phyloP scores from a whole-genome alignment of 345 rosid genomes.

The Moringa oleifera region DNA sequence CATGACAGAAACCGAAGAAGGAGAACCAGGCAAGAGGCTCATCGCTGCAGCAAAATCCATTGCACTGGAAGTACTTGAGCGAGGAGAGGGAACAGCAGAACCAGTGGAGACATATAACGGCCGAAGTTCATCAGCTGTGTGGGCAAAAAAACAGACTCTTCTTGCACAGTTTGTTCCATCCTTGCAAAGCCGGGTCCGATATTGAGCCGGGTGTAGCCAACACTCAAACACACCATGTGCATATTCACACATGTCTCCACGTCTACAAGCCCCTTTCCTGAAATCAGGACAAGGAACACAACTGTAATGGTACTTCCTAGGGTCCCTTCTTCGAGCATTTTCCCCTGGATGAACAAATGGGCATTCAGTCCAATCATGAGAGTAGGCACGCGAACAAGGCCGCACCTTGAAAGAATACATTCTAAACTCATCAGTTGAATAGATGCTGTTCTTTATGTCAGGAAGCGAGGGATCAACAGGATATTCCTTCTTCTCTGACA shows the following conservation, averaged over 20 bases:
- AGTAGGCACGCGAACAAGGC: conserved; percentile 93
- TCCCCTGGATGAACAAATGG: conserved; percentile 98
- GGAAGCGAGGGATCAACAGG: conserved; percentile 94
- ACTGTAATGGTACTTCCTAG: conserved; percentile 92
- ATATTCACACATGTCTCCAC: conserved; percentile 95
- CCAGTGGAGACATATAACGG: conserved; percentile 89
- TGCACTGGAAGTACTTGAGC: conserved; percentile 52
- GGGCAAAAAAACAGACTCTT: conserved; percentile 95
- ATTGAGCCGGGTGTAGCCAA: conserved; percentile 98
- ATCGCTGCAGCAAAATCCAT: conserved; percentile 80
- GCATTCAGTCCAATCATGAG: conserved; percentile 98
- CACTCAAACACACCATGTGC: conserved; percentile 98
- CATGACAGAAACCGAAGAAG: conserved; percentile 72
- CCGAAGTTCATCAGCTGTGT: conserved; percentile 81
- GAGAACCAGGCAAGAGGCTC: conserved; percentile 77
- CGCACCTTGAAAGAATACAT: conserved; percentile 96
- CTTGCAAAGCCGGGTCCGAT: conserved; percentile 85
- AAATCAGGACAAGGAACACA: conserved; percentile 97
- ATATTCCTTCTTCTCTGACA: conserved; percentile 75
- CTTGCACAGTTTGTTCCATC: conserved; percentile 84
- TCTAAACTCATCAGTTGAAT: conserved; percentile 86
- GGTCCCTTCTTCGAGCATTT: conserved; percentile 96
- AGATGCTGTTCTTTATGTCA: conserved; percentile 90
- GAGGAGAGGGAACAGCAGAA: conserved; percentile 88
- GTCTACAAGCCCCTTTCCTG: conserved; percentile 86